These are phyloP conservation scores for Aspergillus alliaceus DNA, from an alignment of 2,329 filamentous ascomycete species.

Conservation along the genomic window DNA sequence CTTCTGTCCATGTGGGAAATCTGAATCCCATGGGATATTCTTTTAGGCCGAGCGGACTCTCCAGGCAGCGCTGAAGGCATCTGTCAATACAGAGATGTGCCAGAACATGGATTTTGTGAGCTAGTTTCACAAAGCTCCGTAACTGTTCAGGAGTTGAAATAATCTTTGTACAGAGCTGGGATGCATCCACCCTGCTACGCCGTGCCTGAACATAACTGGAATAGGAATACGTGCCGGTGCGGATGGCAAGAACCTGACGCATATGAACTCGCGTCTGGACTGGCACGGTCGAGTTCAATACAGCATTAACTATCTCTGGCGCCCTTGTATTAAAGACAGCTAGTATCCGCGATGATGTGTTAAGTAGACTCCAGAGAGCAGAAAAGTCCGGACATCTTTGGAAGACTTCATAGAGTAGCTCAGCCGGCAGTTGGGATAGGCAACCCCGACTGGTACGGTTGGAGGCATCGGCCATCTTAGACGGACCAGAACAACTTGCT, in stretches of 20 bases:
- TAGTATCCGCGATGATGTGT: neutral
- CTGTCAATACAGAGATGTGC: neutral
- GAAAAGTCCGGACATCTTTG: neutral
- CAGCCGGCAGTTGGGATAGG: neutral
- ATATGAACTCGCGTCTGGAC: neutral
- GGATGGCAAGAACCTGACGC: neutral
- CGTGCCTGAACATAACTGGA: neutral
- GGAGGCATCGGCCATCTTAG: neutral
- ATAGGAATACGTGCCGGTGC: neutral
- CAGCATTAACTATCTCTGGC: neutral
- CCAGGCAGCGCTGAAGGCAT: neutral
- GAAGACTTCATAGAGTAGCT: neutral
- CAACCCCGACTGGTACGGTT: neutral
- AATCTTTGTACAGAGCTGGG: neutral
- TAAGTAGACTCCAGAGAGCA: neutral
- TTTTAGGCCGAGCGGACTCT: neutral
- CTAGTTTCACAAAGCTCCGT: neutral
- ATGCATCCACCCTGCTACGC: neutral
- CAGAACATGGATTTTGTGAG: neutral
- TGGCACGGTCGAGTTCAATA: neutral
- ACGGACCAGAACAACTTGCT: neutral
- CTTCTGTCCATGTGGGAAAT: slow-evolving; percentile 1
- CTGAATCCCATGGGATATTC: neutral
- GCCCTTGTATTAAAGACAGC: neutral
- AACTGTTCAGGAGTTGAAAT: neutral